A percentile compares a stretch with the other conserved stretches of the same genome.
phyloP scores from a whole-genome alignment of 257 asterid species.

The Nicotiana obtusifolia region DNA sequence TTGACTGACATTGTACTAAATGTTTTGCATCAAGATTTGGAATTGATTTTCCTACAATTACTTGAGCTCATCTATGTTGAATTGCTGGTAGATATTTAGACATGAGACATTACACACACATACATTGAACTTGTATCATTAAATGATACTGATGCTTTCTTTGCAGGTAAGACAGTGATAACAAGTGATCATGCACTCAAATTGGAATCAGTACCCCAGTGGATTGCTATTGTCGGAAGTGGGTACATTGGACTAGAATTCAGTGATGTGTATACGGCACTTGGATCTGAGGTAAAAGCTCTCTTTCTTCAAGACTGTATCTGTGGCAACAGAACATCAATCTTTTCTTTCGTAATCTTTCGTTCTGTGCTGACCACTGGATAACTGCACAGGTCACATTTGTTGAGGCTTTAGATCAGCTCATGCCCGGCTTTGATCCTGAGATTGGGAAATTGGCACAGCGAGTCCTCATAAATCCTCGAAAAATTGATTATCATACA shows the following conservation, averaged over 20 bases:
- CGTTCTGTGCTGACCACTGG: conserved; percentile 27
- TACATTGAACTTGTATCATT: background rate
- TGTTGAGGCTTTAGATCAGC: conserved; percentile 87
- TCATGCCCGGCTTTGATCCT: conserved; percentile 97
- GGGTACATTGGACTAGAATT: conserved; percentile 97
- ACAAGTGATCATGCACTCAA: conserved; percentile 97
- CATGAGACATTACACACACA: background rate
- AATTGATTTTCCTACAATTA: background rate
- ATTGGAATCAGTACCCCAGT: conserved; percentile 79
- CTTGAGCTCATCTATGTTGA: conserved; percentile 1
- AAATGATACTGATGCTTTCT: background rate
- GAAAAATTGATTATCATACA: conserved; percentile 76
- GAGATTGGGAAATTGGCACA: conserved; percentile 92
- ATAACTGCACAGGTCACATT: conserved; percentile 67
- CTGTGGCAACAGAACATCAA: background rate
- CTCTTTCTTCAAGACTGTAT: background rate
- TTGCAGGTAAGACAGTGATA: conserved; percentile 86
- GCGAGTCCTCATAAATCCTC: conserved; percentile 79
- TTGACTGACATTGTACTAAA: background rate
- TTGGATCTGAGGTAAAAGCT: conserved; percentile 80
- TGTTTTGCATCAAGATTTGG: background rate
- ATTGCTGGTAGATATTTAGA: background rate
- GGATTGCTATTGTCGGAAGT: conserved; percentile 98
- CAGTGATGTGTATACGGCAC: conserved; percentile 96
- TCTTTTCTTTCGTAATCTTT: conserved; percentile 6